Conservation (phyloP, 2,329 filamentous ascomycete species). For the Aspergillus ruber region DNA sequence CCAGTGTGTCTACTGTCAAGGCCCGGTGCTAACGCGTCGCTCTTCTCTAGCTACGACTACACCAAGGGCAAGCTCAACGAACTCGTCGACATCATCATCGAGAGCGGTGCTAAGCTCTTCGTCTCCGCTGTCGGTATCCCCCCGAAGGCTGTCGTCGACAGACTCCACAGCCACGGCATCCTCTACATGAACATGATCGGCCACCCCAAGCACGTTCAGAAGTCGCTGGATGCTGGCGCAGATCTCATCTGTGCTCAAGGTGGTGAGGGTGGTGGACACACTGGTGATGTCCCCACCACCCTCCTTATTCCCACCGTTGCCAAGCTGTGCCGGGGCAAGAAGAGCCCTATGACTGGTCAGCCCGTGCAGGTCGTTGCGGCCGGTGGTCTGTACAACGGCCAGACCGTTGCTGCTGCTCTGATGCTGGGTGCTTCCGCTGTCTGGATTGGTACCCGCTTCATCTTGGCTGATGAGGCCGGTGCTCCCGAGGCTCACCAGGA, state of each 20-base stretch:
- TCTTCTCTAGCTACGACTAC: slow-evolving; percentile 77
- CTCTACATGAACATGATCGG: slow-evolving; percentile 99
- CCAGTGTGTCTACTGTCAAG: background rate
- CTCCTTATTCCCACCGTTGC: slow-evolving; percentile 90
- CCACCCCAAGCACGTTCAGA: slow-evolving; percentile 97
- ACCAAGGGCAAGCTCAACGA: slow-evolving; percentile 97
- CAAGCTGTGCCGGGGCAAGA: slow-evolving; percentile 70
- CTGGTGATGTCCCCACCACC: slow-evolving; percentile 84
- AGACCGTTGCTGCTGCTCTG: slow-evolving; percentile 79
- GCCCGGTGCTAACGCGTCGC: slow-evolving; percentile 5
- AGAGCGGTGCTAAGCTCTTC: slow-evolving; percentile 84
- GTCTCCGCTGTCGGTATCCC: slow-evolving; percentile 95
- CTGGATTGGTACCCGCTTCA: slow-evolving; percentile 96
- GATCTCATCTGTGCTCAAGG: slow-evolving; percentile 99
- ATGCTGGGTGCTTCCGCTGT: slow-evolving; percentile 90
- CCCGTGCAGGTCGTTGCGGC: slow-evolving; percentile 90
- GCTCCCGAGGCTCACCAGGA: slow-evolving; percentile 93
- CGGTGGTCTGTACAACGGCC: slow-evolving; percentile 88
- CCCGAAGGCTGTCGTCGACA: slow-evolving; percentile 80
- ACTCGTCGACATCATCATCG: slow-evolving; percentile 86
- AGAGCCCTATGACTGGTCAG: slow-evolving; percentile 76
- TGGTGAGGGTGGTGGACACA: slow-evolving; percentile 95
- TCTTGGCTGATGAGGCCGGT: slow-evolving; percentile 88
- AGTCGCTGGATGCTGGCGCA: slow-evolving; percentile 83
- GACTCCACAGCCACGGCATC: slow-evolving; percentile 77